phyloP scores from a whole-genome alignment of 2,329 filamentous ascomycete genomes.

The Penicillium sp. region DNA sequence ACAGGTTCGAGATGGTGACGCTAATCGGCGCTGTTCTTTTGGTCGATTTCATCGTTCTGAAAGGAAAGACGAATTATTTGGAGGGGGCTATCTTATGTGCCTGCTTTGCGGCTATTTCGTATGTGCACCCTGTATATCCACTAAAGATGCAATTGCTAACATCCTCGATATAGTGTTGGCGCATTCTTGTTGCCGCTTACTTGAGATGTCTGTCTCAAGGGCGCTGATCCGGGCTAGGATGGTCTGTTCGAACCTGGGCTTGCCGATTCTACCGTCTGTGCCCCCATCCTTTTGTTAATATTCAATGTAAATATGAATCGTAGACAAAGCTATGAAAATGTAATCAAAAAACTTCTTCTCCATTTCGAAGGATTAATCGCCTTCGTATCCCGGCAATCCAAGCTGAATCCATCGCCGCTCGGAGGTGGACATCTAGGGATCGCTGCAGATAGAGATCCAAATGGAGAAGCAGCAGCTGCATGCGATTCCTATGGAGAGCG shows the following conservation, averaged over 20 bases:
- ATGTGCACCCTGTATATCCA: neutral
- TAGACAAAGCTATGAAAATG: neutral
- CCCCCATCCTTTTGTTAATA: neutral
- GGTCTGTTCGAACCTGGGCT: neutral
- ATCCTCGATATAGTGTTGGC: slow-evolving; percentile 9
- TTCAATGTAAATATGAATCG: slow-evolving; percentile 1
- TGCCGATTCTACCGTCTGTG: neutral
- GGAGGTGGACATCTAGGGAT: neutral
- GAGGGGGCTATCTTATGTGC: slow-evolving; percentile 18
- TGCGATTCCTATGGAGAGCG: no score
- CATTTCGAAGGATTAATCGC: neutral
- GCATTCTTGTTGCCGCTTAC: slow-evolving; percentile 12
- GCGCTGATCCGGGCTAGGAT: no score
- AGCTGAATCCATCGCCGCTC: neutral
- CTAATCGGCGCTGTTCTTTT: slow-evolving; percentile 13
- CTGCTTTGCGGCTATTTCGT: slow-evolving; percentile 21
- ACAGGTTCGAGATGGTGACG: slow-evolving; percentile 16
- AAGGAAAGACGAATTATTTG: slow-evolving; percentile 20
- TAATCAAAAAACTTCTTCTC: neutral
- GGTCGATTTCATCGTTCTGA: slow-evolving; percentile 18
- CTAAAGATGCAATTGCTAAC: neutral
- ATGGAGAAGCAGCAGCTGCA: no score
- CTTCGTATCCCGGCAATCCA: neutral
- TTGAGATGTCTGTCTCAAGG: neutral
- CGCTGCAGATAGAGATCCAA: no score